A percentile compares a stretch with the other conserved stretches of the same genome.
Conservation (phyloP, 129 eudicot species). For the Arctium minus region DNA sequence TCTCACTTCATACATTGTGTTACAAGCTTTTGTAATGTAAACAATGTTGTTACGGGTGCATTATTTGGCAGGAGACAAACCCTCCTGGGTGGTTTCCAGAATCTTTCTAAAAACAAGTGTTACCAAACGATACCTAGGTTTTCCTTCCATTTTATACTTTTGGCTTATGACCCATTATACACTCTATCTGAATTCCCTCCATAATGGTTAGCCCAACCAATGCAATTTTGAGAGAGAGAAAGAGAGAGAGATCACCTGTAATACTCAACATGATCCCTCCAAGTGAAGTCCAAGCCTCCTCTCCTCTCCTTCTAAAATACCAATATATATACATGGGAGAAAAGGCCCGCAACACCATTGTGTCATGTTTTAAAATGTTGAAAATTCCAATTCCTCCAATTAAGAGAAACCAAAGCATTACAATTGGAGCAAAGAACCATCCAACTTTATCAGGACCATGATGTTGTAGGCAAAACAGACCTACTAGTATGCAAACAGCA, state of each 20-base stretch:
- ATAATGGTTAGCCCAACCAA: background rate
- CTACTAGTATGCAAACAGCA: slow-evolving; percentile 65
- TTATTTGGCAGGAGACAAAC: too few relatives aligned
- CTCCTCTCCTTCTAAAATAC: slow-evolving; percentile 58
- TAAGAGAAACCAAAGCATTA: slow-evolving; percentile 70
- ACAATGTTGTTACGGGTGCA: background rate
- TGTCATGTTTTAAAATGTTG: slow-evolving; percentile 59
- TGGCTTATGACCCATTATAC: background rate
- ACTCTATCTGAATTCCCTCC: background rate
- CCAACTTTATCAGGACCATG: slow-evolving; percentile 85
- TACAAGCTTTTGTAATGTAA: background rate
- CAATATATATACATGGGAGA: slow-evolving; percentile 60
- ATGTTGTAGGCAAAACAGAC: slow-evolving; percentile 70
- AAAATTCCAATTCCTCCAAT: slow-evolving; percentile 71
- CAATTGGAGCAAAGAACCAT: slow-evolving; percentile 78
- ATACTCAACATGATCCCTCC: slow-evolving; percentile 85
- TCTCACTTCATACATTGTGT: background rate
- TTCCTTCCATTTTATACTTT: background rate
- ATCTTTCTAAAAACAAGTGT: too few relatives aligned
- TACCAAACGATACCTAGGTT: background rate
- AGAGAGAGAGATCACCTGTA: slow-evolving; percentile 42
- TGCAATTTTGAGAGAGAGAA: background rate
- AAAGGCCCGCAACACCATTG: slow-evolving; percentile 55
- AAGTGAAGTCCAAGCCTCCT: slow-evolving; percentile 62
- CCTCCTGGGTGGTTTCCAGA: too few relatives aligned